Conservation (phyloP, 2,329 filamentous ascomycete genomes). For the Penicillium sp. region DNA sequence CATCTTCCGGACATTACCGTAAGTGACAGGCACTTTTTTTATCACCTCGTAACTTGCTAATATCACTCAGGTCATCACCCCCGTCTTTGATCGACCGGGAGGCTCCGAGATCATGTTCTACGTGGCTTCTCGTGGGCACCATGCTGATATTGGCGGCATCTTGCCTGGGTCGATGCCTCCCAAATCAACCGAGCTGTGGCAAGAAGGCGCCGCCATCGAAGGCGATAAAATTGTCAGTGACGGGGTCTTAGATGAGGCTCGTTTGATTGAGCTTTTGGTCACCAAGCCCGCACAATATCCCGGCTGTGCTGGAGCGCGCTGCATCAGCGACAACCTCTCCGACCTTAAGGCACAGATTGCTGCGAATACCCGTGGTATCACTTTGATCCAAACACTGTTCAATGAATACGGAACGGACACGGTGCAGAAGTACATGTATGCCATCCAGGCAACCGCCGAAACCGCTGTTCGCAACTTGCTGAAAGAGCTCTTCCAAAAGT, state of each 20-base stretch:
- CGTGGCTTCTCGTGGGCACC: conserved; percentile 76
- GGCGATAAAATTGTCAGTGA: conserved; percentile 68
- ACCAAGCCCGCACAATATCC: conserved; percentile 72
- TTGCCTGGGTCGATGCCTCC: conserved; percentile 80
- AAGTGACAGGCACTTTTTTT: conserved; percentile 38
- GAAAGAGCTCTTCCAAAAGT: conserved; percentile 69
- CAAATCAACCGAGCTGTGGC: conserved; percentile 49
- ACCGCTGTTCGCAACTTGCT: conserved; percentile 72
- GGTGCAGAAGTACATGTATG: conserved; percentile 81
- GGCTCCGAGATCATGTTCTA: conserved; percentile 79
- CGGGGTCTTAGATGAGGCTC: conserved; percentile 75
- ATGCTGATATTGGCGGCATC: conserved; percentile 83
- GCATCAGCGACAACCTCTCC: conserved; percentile 79
- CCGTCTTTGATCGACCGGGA: conserved; percentile 65
- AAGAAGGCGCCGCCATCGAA: conserved; percentile 51
- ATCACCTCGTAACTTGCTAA: not conserved
- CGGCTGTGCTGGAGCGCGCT: conserved; percentile 76
- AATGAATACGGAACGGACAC: conserved; percentile 75
- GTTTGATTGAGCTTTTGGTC: conserved; percentile 71
- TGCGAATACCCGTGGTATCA: conserved; percentile 83
- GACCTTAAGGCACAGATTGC: conserved; percentile 86
- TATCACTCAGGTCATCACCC: conserved; percentile 61
- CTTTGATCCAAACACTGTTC: conserved; percentile 72
- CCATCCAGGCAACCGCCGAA: conserved; percentile 80
- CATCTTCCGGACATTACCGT: conserved; percentile 80